Conservation (phyloP, 202 grass and related monocot genomes). For the Setaria viridis region DNA sequence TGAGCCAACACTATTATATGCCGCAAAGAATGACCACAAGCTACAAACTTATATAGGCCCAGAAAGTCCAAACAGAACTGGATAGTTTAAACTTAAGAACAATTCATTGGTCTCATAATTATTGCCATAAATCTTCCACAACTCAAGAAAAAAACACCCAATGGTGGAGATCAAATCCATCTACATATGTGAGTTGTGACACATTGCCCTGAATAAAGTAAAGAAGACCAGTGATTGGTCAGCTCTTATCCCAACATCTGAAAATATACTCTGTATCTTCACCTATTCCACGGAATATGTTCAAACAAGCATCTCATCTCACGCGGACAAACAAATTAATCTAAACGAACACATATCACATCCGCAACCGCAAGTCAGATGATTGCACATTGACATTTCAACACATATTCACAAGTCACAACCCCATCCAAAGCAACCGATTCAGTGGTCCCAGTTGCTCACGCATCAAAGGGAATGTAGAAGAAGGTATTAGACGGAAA, state of each 20-base stretch:
- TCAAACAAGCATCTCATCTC: slow-evolving; percentile 22
- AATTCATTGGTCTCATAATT: neutral
- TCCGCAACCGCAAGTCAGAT: neutral
- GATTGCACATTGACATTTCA: slow-evolving; percentile 17
- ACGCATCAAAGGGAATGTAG: neutral
- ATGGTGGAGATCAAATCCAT: neutral
- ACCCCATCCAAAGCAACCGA: neutral
- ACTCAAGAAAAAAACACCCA: neutral
- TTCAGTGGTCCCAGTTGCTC: neutral
- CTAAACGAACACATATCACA: neutral
- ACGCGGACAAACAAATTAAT: neutral
- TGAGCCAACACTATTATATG: slow-evolving; percentile 1
- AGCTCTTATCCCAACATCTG: slow-evolving; percentile 31
- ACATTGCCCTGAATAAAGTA: neutral
- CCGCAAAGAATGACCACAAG: neutral
- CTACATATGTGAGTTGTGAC: neutral
- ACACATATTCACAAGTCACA: neutral
- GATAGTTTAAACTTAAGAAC: neutral
- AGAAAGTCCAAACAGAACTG: neutral
- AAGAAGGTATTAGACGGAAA: neutral
- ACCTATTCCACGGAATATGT: neutral
- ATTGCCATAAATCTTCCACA: neutral
- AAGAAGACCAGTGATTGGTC: neutral
- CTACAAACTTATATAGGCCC: neutral
- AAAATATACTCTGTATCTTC: neutral